Conservation (phyloP, 2,329 filamentous ascomycete genomes). For the Xylariaceae sp. region DNA sequence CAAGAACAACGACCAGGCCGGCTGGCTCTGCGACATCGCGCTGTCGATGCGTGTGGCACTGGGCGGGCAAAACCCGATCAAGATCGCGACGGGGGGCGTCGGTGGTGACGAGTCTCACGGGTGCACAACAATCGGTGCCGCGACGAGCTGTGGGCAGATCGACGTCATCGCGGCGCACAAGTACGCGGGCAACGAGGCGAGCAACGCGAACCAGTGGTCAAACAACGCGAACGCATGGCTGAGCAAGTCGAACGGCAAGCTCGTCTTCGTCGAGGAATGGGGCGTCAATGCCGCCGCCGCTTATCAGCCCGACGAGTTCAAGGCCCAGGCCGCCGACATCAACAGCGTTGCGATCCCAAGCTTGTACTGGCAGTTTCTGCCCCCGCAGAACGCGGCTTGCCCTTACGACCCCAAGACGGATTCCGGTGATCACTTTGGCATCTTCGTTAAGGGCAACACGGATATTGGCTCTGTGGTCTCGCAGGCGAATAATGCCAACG, state of each 20-base stretch:
- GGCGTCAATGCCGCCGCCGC: conserved; percentile 55
- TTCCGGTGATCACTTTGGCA: conserved; percentile 34
- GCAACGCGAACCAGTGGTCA: conserved; percentile 37
- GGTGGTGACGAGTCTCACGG: conserved; percentile 43
- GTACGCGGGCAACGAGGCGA: conserved; percentile 32
- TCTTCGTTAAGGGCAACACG: conserved; percentile 29
- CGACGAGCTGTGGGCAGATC: conserved; percentile 38
- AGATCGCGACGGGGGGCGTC: conserved; percentile 42
- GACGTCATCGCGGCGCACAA: conserved; percentile 41
- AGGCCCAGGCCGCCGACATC: conserved; percentile 39
- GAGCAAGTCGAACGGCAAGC: conserved; percentile 36
- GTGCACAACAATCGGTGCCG: conserved; percentile 38
- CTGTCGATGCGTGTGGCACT: conserved; percentile 36
- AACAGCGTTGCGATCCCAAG: conserved; percentile 40
- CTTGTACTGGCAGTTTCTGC: conserved; percentile 45
- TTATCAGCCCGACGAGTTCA: conserved; percentile 40
- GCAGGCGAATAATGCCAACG: conserved; percentile 25
- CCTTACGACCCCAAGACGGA: conserved; percentile 34
- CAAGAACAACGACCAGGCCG: conserved; percentile 28
- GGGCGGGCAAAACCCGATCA: conserved; percentile 39
- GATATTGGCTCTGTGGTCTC: conserved; percentile 30
- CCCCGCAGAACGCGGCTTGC: conserved; percentile 27
- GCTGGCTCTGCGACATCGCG: conserved; percentile 44
- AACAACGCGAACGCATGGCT: conserved; percentile 35
- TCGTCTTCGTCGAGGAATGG: conserved; percentile 44